Conservation (phyloP, 108 stramenopile species). For the Phaeodactylum tricornutum region DNA sequence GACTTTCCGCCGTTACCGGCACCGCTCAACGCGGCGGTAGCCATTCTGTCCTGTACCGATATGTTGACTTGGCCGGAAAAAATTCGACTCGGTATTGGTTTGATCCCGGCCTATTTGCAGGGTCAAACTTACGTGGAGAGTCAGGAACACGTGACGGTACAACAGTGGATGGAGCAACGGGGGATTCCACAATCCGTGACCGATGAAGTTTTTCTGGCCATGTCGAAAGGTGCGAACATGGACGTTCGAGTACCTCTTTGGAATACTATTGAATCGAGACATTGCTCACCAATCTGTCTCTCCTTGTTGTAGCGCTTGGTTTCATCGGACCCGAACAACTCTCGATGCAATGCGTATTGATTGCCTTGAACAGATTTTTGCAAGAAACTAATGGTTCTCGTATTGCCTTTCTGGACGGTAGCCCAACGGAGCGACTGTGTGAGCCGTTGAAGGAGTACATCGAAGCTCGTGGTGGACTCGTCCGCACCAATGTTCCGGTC, state of each 20-base stretch:
- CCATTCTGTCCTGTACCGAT: slow-evolving; percentile 89
- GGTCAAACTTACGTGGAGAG: slow-evolving; percentile 90
- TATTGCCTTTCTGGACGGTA: slow-evolving; percentile 93
- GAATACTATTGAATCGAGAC: no score
- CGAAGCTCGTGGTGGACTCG: slow-evolving; percentile 58
- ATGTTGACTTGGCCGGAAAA: slow-evolving; percentile 90
- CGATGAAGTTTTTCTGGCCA: slow-evolving; percentile 92
- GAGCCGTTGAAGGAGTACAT: slow-evolving; percentile 80
- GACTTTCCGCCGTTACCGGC: slow-evolving; percentile 94
- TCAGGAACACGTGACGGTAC: slow-evolving; percentile 85
- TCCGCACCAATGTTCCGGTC: slow-evolving; percentile 46
- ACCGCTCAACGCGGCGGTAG: slow-evolving; percentile 86
- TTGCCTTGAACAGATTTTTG: slow-evolving; percentile 93
- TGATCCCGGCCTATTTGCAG: slow-evolving; percentile 85
- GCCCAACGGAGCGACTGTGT: slow-evolving; percentile 87
- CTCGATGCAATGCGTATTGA: slow-evolving; percentile 89
- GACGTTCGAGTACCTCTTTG: no score
- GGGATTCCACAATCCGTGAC: slow-evolving; percentile 93
- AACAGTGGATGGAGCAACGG: slow-evolving; percentile 88
- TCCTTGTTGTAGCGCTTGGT: no score
- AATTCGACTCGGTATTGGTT: slow-evolving; percentile 79
- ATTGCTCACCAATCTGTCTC: no score
- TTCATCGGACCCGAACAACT: slow-evolving; percentile 91
- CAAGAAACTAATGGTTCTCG: slow-evolving; percentile 91
- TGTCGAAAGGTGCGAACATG: no score